Evolutionary conservation across 345 rosid species (phyloP), one percentile per base, ranked within the genome.

Genomic region (Sisymbrium irio): DNA sequence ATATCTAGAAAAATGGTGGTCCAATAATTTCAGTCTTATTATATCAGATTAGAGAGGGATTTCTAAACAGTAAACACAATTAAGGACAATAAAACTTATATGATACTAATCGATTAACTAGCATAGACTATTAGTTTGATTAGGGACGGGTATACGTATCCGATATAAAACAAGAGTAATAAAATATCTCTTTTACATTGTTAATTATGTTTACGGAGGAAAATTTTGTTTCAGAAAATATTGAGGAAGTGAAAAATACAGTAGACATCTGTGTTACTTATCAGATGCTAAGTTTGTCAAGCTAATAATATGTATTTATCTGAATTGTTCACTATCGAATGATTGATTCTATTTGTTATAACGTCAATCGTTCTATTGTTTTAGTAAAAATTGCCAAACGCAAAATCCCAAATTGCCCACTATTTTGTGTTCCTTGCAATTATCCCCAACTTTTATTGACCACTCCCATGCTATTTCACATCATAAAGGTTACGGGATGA

Each of bases 371-470:
- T 22, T 56, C 44, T 44, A 27, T 45, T 73, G 65, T 45, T 45
- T 25, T 65, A 22, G 12, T 47, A 46, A 44, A 42, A 47, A 3
- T 46, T 18, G 67, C 60, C 67, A 65, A 65, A 46, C 17, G 61
- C 44, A 74, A 74, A 74, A 18, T 36, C 51, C 67, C 66, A 74
- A 74, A 37, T 19, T 36, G 17, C 44, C 67, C 78, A 37, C 53
- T 46, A 56, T 27, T 58, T 36, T 65, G 2, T 55, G 50, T 56
- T 74, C 51, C 35, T 65, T 63, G 56, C 70, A 30, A 54, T 72
- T 30, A 42, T 63, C 15, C 57, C 30, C 56, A 0, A 22, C 22
- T 8, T 12, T 50, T 2, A 45, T 15, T 44, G 49, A 18, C 9
- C 9, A 44, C 33, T 30, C 33, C 25, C 75, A 45, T 7, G 66